Evolutionary conservation across 1,284 basidiomycete species (phyloP).

Genomic region (Ustilago vetiveriae): DNA sequence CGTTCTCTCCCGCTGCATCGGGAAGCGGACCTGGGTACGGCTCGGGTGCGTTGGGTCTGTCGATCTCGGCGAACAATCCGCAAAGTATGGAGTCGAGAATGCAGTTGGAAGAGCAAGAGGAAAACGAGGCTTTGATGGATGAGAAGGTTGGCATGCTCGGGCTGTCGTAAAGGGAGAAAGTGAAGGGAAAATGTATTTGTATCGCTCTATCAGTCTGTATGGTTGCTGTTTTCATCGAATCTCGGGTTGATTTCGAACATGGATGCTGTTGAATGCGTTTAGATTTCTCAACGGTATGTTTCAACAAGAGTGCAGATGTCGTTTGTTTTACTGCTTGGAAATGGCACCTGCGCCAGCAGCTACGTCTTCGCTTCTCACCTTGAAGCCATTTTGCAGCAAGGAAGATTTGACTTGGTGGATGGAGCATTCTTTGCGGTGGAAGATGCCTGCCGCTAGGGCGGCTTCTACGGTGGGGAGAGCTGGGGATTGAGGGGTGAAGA

Average conservation of each 20-base stretch:
- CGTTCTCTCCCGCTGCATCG: constrained; percentile 28
- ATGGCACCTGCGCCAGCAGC: constrained; percentile 47
- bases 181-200: no score
- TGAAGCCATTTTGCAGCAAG: constrained; percentile 56
- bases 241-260: neutral
- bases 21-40: constrained; percentile 53
- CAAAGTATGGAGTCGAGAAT: constrained; percentile 20
- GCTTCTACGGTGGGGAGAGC: constrained; percentile 76
- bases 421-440: constrained; percentile 87
- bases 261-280: no score
- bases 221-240: no score
- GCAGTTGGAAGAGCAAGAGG: constrained; percentile 30
- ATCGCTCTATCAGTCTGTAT: no score
- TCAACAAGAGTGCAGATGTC: no score
- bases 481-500: constrained; percentile 66
- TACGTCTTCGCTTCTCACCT: constrained; percentile 50
- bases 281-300: no score
- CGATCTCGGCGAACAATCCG: constrained; percentile 35
- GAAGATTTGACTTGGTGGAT: constrained; percentile 69
- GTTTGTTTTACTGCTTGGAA: constrained; percentile 31
- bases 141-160: constrained; percentile 41
- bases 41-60: constrained; percentile 45
- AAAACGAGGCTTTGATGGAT: constrained; percentile 43
- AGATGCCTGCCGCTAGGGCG: constrained; percentile 95
- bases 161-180: constrained; percentile 11